These are phyloP conservation scores for Angophora floribunda DNA, from an alignment of 345 rosid genomes.

Conservation along the genomic window DNA sequence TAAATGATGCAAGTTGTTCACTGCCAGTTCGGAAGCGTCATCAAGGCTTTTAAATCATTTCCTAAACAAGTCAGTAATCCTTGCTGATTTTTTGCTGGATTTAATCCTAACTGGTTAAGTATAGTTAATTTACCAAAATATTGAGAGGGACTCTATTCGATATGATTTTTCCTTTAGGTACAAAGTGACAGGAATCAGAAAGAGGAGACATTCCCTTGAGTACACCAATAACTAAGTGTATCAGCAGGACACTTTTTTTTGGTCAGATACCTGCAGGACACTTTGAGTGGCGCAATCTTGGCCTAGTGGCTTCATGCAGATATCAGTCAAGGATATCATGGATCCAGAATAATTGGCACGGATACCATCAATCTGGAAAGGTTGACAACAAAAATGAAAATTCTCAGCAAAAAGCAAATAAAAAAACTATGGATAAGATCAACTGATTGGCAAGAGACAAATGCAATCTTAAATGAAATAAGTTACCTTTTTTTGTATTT, in stretches of 20 bases:
- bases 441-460: background rate
- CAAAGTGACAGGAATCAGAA: background rate
- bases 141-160: background rate
- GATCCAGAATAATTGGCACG: constrained; percentile 77
- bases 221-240: constrained; percentile 1
- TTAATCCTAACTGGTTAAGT: background rate
- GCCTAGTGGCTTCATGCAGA: constrained; percentile 94
- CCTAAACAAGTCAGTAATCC: background rate
- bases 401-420: background rate
- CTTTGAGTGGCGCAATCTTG: constrained; percentile 95
- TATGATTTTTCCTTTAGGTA: background rate
- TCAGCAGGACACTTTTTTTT: constrained; percentile 71
- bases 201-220: background rate
- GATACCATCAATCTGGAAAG: constrained; percentile 73
- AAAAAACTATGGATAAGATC: background rate
- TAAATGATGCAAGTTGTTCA: background rate
- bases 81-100: background rate
- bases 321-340: constrained; percentile 74
- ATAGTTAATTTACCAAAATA: background rate
- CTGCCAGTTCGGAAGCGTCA: background rate
- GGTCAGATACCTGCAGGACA: constrained; percentile 60
- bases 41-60: background rate
- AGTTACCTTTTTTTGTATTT: constrained; percentile 84
- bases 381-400: background rate
- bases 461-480: background rate